Evolutionary conservation across 345 rosid species (phyloP).

Genomic region (Gossypium bickii): DNA sequence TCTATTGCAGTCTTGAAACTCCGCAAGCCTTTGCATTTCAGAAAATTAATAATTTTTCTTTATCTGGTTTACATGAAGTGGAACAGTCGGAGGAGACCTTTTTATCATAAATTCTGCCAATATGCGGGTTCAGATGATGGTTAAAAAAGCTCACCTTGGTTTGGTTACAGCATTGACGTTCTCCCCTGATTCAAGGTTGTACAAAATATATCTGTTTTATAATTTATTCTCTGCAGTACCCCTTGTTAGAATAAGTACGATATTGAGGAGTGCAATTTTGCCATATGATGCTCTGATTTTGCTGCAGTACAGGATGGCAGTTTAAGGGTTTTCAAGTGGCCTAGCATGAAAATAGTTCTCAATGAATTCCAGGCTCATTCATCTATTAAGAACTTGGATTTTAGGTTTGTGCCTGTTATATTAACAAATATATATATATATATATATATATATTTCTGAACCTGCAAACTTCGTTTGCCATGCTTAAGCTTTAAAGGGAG

Average conservation of each 20-base stretch:
- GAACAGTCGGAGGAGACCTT: constrained; percentile 67
- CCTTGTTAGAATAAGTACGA: too few relatives aligned
- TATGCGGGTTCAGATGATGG: constrained; percentile 38
- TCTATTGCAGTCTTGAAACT: background rate
- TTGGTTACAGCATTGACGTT: too few relatives aligned
- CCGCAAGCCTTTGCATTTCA: background rate
- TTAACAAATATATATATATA: background rate
- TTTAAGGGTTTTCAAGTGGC: constrained; percentile 87
- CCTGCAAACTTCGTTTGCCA: background rate
- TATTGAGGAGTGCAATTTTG: too few relatives aligned
- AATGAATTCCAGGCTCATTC: constrained; percentile 63
- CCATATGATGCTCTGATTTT: constrained; percentile 38
- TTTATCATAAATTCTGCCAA: constrained; percentile 46
- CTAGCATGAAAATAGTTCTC: constrained; percentile 64
- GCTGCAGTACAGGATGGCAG: constrained; percentile 84
- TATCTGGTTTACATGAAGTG: constrained; percentile 43
- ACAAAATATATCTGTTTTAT: too few relatives aligned
- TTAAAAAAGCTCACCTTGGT: constrained; percentile 79
- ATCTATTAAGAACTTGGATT: constrained; percentile 59
- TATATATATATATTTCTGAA: background rate
- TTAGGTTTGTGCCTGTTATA: constrained; percentile 43
- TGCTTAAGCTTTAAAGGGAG: background rate
- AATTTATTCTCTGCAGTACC: too few relatives aligned
- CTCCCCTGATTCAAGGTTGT: too few relatives aligned
- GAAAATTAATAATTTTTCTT: background rate